Evolutionary conservation across 1,284 basidiomycete species (phyloP).

Genomic region (Hypsizygus ulmarius): DNA sequence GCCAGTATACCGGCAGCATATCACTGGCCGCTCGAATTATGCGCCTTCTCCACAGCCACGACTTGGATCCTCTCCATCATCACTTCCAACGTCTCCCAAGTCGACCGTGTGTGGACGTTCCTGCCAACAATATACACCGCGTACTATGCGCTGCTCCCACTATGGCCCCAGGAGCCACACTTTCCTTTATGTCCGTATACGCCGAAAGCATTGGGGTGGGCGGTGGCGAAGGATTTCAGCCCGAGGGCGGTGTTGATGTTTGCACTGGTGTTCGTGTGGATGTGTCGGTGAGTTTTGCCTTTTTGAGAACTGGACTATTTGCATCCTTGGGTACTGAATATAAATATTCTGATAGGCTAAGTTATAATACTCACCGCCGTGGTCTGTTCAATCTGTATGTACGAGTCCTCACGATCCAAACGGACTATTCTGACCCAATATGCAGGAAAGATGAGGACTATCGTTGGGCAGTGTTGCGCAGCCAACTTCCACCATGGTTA

Average conservation of each 20-base stretch:
- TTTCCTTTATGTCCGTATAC: slow-evolving; percentile 54
- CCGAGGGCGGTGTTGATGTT: slow-evolving; percentile 74
- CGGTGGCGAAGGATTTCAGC: slow-evolving; percentile 48
- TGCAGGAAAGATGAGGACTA: slow-evolving; percentile 79
- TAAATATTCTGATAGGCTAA: no score
- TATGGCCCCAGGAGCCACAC: slow-evolving; percentile 51
- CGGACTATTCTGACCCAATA: background rate
- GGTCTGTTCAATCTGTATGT: slow-evolving; percentile 76
- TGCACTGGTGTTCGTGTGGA: slow-evolving; percentile 66
- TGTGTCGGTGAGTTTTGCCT: slow-evolving; percentile 64
- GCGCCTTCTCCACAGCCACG: slow-evolving; percentile 42
- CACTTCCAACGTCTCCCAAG: slow-evolving; percentile 83
- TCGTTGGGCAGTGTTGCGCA: slow-evolving; percentile 80
- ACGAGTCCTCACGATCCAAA: background rate
- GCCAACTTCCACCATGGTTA: slow-evolving; percentile 60
- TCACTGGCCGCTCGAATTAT: slow-evolving; percentile 64
- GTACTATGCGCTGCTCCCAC: slow-evolving; percentile 70
- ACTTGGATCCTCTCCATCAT: slow-evolving; percentile 61
- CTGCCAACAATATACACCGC: slow-evolving; percentile 77
- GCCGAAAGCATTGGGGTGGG: slow-evolving; percentile 45
- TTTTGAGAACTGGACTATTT: no score
- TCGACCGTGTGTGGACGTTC: slow-evolving; percentile 78
- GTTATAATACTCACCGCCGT: slow-evolving; percentile 82
- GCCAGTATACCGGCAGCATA: slow-evolving; percentile 31
- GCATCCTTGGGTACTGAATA: no score